Evolutionary conservation across 2,329 filamentous ascomycete species (phyloP), one percentile per base, ranked within the genome.

Genomic region (Sclerotinia trifoliorum): DNA sequence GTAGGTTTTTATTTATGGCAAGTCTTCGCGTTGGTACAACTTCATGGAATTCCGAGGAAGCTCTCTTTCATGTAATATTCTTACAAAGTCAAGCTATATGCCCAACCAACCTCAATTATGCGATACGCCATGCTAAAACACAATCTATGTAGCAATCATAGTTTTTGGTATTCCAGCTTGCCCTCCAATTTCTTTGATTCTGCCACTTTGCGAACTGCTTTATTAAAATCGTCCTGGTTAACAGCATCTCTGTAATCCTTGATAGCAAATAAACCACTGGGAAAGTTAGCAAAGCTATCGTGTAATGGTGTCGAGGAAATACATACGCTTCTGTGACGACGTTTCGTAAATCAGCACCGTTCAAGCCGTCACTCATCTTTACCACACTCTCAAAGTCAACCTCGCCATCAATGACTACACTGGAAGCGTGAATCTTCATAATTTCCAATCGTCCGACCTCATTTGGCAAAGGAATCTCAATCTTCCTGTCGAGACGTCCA

Each of bases 171-270:
- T 80, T 98, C 94, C 62, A 98, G 85, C 84, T 98, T 98, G 81
- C 95, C 94, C 81, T 99, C 95, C 76, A 99, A 82, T 83, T 99
- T 99, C 92, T 99, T 99, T 71, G 92, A 86, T 81, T 99, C 95
- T 21, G 92, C 93, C 74, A 99, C 91, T 87, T 99, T 99, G 74
- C 95, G 90, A 66, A 99, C 95, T 5, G 95, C 95, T 83, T 97
- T 97, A 84, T 97, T 99, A 88, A 98, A 97, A 78, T 99, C 95
- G 77, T 99, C 95, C 80, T 99, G 95, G 81, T 92, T 98, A 81
- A 99, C 92, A 17, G 93, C 88, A 76, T 99, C 95, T 71, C 96
- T 86, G 80, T 98, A 97, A 78, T 97, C 95, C 81, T 98, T 98
- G 86, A 99, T 99, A 55, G 95, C 94, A 80, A 97, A 98, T 51